Evolutionary conservation across 2,329 filamentous ascomycete genomes (phyloP).

Genomic region (Penicillium sp.): DNA sequence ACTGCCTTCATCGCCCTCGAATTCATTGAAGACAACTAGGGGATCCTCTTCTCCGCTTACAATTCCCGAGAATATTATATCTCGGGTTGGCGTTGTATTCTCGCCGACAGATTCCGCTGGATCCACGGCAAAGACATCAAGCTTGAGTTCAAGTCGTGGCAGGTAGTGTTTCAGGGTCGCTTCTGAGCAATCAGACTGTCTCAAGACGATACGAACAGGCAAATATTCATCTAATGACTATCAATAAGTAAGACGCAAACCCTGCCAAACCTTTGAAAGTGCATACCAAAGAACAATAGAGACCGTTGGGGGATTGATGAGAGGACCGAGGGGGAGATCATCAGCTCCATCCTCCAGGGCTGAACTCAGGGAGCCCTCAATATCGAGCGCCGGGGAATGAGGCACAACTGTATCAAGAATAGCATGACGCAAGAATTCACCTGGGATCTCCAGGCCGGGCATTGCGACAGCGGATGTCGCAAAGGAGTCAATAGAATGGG

Average conservation of each 20-base stretch:
- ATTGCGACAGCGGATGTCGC: conserved; percentile 30
- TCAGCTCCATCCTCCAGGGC: conserved; percentile 48
- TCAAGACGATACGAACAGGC: conserved; percentile 51
- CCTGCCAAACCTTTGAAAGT: neutral
- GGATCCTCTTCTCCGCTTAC: conserved; percentile 43
- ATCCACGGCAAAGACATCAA: conserved; percentile 50
- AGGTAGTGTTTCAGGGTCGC: conserved; percentile 49
- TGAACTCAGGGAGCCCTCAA: conserved; percentile 42
- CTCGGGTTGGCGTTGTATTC: conserved; percentile 35
- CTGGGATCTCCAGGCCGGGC: conserved; percentile 37
- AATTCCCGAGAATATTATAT: conserved; percentile 44
- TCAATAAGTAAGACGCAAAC: conserved; percentile 49
- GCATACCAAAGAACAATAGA: conserved; percentile 52
- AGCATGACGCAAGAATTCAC: conserved; percentile 43
- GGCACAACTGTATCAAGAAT: conserved; percentile 46
- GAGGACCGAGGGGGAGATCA: conserved; percentile 44
- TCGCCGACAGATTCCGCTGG: conserved; percentile 43
- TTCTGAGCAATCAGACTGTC: conserved; percentile 51
- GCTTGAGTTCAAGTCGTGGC: conserved; percentile 48
- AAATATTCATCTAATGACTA: conserved; percentile 55
- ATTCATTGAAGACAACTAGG: conserved; percentile 45
- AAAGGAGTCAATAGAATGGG: conserved; percentile 19
- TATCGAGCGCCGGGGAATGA: conserved; percentile 40
- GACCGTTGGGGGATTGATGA: conserved; percentile 52
- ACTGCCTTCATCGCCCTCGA: conserved; percentile 38